A percentile compares a stretch with the other conserved stretches of the same genome.
These are phyloP conservation scores for Neurospora sp. DNA, from an alignment of 2,329 filamentous ascomycete species.

Conservation along the genomic window DNA sequence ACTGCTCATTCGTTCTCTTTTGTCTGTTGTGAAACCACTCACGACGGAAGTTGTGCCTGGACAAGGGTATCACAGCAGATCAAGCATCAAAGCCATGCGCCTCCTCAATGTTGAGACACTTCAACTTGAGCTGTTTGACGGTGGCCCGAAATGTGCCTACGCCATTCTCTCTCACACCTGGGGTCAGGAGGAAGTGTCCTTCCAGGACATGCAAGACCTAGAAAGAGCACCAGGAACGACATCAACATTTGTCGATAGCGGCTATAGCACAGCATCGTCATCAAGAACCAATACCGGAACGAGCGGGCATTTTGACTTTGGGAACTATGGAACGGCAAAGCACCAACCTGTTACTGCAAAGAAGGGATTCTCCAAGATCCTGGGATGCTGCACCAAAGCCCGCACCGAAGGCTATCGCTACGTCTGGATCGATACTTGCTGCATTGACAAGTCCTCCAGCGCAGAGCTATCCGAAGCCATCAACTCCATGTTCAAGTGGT, in stretches of 20 bases:
- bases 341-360: not conserved
- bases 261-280: not conserved
- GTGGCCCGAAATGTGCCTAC: not conserved
- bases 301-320: not conserved
- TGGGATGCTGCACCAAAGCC: constrained; percentile 1
- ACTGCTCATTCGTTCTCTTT: not conserved
- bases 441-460: constrained; percentile 12
- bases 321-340: not conserved
- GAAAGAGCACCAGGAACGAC: not conserved
- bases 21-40: not conserved
- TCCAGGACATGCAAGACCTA: constrained; percentile 4
- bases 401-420: constrained; percentile 3
- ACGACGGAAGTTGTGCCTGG: not conserved
- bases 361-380: constrained; percentile 3
- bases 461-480: constrained; percentile 11
- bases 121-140: constrained; percentile 3
- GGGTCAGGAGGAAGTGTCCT: constrained; percentile 4
- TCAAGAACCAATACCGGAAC: not conserved
- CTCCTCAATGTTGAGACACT: constrained; percentile 5
- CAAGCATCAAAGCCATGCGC: not conserved
- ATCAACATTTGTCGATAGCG: not conserved
- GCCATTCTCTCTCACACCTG: constrained; percentile 9
- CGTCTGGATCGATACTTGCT: constrained; percentile 10
- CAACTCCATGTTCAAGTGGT: constrained; percentile 14
- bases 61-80: not conserved